Base-by-base conservation (phyloP, 2,329 filamentous ascomycete genomes). In the Monosporascus cannonballus region DNA sequence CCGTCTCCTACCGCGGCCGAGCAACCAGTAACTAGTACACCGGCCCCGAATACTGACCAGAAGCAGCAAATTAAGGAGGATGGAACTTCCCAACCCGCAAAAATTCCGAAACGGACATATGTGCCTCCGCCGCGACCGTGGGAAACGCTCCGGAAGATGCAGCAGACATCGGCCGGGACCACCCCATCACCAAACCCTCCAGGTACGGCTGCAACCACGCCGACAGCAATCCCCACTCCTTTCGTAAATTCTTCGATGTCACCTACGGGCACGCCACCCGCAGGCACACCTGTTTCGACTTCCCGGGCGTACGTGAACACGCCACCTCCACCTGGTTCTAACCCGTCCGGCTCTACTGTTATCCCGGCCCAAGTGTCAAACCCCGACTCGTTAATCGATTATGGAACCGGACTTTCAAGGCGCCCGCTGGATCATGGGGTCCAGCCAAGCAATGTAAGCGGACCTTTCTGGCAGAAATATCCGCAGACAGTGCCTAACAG, bases 401-500 rank as follows among this genome's bases (percentile, higher is more conserved):
- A 49, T 39, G 55, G 48, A 49, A n/a, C 45, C 37, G 58, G 55
- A 49, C 46, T 49, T 25, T 47, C 52, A 39, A 56, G 55, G 53
- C 61, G 60, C 50, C 49, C 59, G 25, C 50, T 62, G 51, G 54
- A 46, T 46, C 53, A 53, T 57, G 63, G 58, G 54, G 52, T 55
- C 51, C 59, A 63, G 55, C 56, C 61, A 51, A 63, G 58, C 58
- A 61, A 66, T 64, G 66, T 67, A 67, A 68, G 65, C 63, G 63
- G 63, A 64, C 57, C 64, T 60, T 60, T 62, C 53, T 62, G 59
- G 61, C 62, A 66, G 55, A 59, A 53, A 53, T 52, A 57, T 51
- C 58, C 59, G 59, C 56, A 63, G 62, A 60, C 62, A 61, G 58
- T 63, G 64, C 62, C 64, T 67, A 67, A 67, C 64, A 66, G 57